Evolutionary conservation across 2,329 filamentous ascomycete genomes (phyloP), one percentile per base, ranked within the genome.

Genomic region (Orbilia brochopaga): DNA sequence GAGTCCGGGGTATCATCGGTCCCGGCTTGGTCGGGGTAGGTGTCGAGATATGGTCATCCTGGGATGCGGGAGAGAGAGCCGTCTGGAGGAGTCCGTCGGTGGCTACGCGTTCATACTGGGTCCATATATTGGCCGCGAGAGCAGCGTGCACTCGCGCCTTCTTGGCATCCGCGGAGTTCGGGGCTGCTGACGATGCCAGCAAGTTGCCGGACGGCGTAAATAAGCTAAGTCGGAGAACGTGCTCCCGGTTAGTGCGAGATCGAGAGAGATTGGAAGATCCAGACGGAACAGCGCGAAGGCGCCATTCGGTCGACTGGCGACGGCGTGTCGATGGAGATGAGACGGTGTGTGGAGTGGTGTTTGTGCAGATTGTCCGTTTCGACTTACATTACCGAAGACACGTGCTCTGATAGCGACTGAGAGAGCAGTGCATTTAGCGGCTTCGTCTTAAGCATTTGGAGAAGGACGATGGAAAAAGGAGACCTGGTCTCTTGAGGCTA

Each of bases 401-500:
- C 76, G 65, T 76, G 74, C 23, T 74, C 72, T n/a, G 75, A 75
- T 42, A 77, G 74, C 21, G 74, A 75, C 66, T 77, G 76, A 10
- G 75, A 76, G 74, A 77, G 75, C 35, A 77, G 75, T 44, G 76
- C 67, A 69, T 73, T 76, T 54, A 77, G 75, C 48, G 76, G 76
- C 51, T 76, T 76, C 51, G 75, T 76, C 62, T 77, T 77, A 54
- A 77, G 73, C 74, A 77, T 77, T 64, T 70, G 66, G 59, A 70
- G 58, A 46, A 51, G 48, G 44, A 46, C 50, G 32, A 56, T 37
- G 52, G 60, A 23, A 40, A 46, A 21, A 37, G 50, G 40, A 70
- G 66, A 32, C 52, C 61, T 53, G 53, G 53, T 42, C 46, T 44
- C 52, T 58, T 23, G 46, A 52, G 53, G 30, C 61, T 24, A 42